Percentiles rank a stretch among this genome's conserved stretches.
Evolutionary conservation across 31 red algal species (phyloP).

Genomic region (Porphyra umbilicalis): DNA sequence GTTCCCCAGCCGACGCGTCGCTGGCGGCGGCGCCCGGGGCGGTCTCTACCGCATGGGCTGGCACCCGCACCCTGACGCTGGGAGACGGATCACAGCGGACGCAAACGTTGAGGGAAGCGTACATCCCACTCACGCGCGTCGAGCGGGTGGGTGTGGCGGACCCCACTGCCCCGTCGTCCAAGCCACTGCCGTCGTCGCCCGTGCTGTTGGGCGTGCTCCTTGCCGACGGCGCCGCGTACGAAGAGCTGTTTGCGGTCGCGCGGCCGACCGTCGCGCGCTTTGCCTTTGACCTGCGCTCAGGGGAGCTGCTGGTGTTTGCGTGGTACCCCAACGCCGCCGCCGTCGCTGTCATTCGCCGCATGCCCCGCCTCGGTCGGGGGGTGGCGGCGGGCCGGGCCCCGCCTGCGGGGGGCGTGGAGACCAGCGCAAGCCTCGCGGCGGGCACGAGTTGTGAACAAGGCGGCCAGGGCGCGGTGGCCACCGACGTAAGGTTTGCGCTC

Average conservation of each 20-base stretch:
- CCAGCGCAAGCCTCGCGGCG: neutral
- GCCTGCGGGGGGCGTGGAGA: neutral
- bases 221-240: neutral
- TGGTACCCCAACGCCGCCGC: neutral
- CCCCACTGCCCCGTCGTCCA: neutral
- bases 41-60: neutral
- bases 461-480: neutral
- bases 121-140: neutral
- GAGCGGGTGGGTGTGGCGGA: too few species aligned
- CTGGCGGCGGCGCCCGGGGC: neutral
- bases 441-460: neutral
- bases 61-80: neutral
- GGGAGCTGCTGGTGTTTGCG: neutral
- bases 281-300: neutral
- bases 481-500: neutral
- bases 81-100: neutral
- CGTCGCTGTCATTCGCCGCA: neutral
- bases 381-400: too few species aligned
- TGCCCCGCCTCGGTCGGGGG: neutral
- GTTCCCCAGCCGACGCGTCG: neutral
- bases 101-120: neutral
- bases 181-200: neutral
- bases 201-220: neutral
- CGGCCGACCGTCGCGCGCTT: neutral
- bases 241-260: neutral